These are phyloP conservation scores for Ogataea ganodermae DNA, from an alignment of 805 yeast species.

Conservation along the genomic window DNA sequence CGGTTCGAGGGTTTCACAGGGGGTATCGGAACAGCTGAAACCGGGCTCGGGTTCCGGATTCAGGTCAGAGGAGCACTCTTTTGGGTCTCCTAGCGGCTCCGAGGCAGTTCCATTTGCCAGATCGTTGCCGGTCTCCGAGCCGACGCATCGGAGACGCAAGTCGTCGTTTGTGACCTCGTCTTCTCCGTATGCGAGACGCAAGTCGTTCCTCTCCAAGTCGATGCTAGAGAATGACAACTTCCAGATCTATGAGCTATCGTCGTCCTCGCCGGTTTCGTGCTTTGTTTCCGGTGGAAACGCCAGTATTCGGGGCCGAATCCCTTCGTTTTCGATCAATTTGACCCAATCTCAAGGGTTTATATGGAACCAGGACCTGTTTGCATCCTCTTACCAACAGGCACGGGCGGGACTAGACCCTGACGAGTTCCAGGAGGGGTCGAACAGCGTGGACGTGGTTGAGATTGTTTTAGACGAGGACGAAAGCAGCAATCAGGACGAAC, in stretches of 20 bases:
- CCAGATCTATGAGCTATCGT: constrained; percentile 49
- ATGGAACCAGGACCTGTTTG: constrained; percentile 78
- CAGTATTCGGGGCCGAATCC: constrained; percentile 23
- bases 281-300: constrained; percentile 11
- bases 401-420: constrained; percentile 37
- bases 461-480: constrained; percentile 25
- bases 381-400: constrained; percentile 65
- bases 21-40: background rate
- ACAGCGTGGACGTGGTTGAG: constrained; percentile 29
- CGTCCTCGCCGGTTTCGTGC: constrained; percentile 26
- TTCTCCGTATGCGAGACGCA: constrained; percentile 57
- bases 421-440: constrained; percentile 23
- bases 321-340: constrained; percentile 46
- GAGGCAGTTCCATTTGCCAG: constrained; percentile 5
- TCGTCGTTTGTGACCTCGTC: constrained; percentile 40
- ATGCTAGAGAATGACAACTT: constrained; percentile 60
- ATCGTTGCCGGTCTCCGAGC: constrained; percentile 1
- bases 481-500: constrained; percentile 7
- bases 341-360: constrained; percentile 71
- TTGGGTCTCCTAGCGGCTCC: background rate
- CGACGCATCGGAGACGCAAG: constrained; percentile 23
- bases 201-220: constrained; percentile 55
- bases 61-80: background rate
- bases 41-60: background rate
- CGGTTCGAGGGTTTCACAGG: background rate